phyloP scores from a whole-genome alignment of 441 rosid species.

The Populus tomentosa region DNA sequence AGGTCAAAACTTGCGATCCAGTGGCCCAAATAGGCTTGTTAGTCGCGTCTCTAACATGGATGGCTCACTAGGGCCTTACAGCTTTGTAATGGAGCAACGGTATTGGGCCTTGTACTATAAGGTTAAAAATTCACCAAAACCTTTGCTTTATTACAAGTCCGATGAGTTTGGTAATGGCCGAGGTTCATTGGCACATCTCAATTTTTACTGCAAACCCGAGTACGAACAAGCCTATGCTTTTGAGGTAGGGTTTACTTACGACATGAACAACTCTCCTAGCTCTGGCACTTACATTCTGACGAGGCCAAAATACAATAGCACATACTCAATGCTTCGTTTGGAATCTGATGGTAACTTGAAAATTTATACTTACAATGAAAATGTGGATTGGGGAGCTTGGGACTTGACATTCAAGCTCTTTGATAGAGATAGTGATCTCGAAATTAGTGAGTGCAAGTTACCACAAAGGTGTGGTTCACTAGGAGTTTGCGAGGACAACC shows the following conservation, averaged over 20 bases:
- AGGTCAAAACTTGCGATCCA: neutral
- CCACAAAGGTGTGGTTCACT: conserved; percentile 1
- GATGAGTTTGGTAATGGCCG: conserved; percentile 2
- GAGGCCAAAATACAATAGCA: conserved; percentile 1
- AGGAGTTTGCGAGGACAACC: neutral
- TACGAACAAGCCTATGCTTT: neutral
- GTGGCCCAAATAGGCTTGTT: neutral
- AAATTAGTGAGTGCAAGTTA: conserved; percentile 1
- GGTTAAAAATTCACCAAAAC: neutral
- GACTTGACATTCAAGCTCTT: neutral
- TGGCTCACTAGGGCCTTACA: no score
- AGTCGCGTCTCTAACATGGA: no score
- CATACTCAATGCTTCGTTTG: neutral
- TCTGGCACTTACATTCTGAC: neutral
- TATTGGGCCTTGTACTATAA: neutral
- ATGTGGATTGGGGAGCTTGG: neutral
- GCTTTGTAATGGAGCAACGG: no score
- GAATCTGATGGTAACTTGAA: neutral
- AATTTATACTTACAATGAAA: neutral
- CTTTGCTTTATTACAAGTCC: conserved; percentile 4
- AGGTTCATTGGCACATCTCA: neutral
- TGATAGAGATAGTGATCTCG: neutral
- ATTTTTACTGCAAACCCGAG: neutral
- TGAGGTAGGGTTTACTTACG: neutral
- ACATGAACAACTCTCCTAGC: neutral